Evolutionary conservation across 2,329 filamentous ascomycete genomes (phyloP).

Genomic region (Parasarocladium wereldwijsianum): DNA sequence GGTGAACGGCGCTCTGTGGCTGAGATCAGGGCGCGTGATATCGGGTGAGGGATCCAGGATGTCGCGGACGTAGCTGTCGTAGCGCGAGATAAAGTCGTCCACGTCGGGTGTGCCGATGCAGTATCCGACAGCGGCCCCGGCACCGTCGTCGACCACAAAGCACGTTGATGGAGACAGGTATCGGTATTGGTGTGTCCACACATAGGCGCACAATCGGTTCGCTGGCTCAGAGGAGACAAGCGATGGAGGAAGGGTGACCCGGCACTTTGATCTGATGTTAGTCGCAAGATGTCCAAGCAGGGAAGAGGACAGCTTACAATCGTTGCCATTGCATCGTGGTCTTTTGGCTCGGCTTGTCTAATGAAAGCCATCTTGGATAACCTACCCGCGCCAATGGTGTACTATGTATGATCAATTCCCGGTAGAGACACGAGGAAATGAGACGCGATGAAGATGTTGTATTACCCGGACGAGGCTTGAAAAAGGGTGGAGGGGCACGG

Average conservation of each 20-base stretch:
- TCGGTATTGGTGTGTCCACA: conserved; percentile 37
- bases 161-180: conserved; percentile 27
- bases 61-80: conserved; percentile 21
- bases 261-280: conserved; percentile 20
- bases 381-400: no score
- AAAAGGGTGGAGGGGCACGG: no score
- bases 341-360: conserved; percentile 1
- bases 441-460: no score
- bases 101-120: conserved; percentile 31
- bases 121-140: conserved; percentile 30
- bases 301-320: not conserved
- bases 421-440: no score
- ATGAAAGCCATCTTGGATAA: conserved; percentile 4
- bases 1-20: conserved; percentile 17
- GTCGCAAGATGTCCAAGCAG: not conserved
- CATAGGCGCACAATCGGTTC: conserved; percentile 26
- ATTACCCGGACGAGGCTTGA: no score
- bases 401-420: no score
- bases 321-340: conserved; percentile 1
- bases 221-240: conserved; percentile 20
- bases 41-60: conserved; percentile 17
- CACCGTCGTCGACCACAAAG: conserved; percentile 33
- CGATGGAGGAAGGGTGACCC: conserved; percentile 28
- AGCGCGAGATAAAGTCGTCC: conserved; percentile 20
- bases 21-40: conserved; percentile 11